Conservation (phyloP, 306 rosid species). For the Psophocarpus tetragonolobus region DNA sequence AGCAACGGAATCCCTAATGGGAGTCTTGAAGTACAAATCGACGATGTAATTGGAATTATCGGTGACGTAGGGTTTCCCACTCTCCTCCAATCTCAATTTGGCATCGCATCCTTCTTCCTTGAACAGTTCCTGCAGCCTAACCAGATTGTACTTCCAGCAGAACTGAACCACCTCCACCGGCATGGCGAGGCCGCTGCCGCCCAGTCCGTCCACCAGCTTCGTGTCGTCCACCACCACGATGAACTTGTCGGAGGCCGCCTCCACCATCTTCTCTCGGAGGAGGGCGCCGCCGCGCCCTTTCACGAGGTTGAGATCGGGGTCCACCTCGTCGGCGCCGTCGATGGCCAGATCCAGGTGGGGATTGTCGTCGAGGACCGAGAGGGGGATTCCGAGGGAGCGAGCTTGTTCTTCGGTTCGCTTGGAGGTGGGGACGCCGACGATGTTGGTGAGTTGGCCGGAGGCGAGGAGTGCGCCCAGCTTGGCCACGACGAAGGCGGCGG, state of each 20-base stretch:
- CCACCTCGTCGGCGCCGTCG: slow-evolving; percentile 90
- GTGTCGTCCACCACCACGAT: slow-evolving; percentile 80
- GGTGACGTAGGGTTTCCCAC: slow-evolving; percentile 68
- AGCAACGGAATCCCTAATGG: slow-evolving; percentile 54
- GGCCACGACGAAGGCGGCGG: slow-evolving; percentile 87
- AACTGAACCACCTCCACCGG: slow-evolving; percentile 92
- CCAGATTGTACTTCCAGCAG: slow-evolving; percentile 77
- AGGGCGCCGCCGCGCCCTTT: slow-evolving; percentile 88
- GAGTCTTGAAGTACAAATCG: slow-evolving; percentile 77
- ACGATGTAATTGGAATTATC: slow-evolving; percentile 80
- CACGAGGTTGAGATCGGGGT: slow-evolving; percentile 70
- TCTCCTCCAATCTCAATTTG: slow-evolving; percentile 58
- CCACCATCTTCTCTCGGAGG: slow-evolving; percentile 79
- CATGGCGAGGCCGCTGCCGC: slow-evolving; percentile 82
- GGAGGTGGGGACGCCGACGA: slow-evolving; percentile 77
- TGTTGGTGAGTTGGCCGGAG: slow-evolving; percentile 63
- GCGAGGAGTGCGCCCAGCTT: slow-evolving; percentile 67
- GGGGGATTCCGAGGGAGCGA: slow-evolving; percentile 71
- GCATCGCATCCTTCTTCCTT: slow-evolving; percentile 73
- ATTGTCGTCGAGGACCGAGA: slow-evolving; percentile 74
- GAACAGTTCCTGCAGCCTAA: slow-evolving; percentile 62
- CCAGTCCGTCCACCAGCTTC: slow-evolving; percentile 64
- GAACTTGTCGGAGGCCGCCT: slow-evolving; percentile 78
- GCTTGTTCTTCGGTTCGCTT: slow-evolving; percentile 92
- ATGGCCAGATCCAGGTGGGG: slow-evolving; percentile 75